Base-by-base conservation (phyloP, 148 eudicot species). In the Chenopodium formosanum region DNA sequence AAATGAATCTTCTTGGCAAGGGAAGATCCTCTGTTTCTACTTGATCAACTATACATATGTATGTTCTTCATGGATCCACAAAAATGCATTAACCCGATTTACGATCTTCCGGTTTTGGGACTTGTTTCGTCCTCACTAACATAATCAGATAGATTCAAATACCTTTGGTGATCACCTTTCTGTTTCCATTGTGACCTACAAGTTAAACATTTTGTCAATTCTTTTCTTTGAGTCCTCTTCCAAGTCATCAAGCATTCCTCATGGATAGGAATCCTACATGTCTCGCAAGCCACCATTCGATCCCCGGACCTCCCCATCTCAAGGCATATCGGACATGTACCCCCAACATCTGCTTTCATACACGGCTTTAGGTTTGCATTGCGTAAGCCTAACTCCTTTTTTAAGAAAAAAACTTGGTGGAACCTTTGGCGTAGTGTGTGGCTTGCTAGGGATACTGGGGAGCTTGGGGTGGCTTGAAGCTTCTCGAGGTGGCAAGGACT, bases 241-340 rank as follows among this genome's bases (percentile, higher is more conserved):
- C 97, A 95, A 13, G 89, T 81, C 90, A 87, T 60, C 79, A 95
- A 87, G 47, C 98, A 95, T 68, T 89, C 91, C 77, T 94, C 93
- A 50, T 94, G 98, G 9, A 94, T 83, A 16, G 86, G 87, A 63
- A 91, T 93, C 83, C 87, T 86, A 68, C 98, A 95, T 0, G 92
- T 92, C 53, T 88, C 83, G 67, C 98, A 95, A 0, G 91, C 90
- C 81, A 93, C 90, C 80, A 92, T 56, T 67, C 83, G 89, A 31
- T 91, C 91, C 48, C 82, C 81, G 4, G 76, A 53, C 29, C 53
- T 65, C 2, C 82, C 83, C 91, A 93, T 96, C 67, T 91, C 97
- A 37, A 93, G 86, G 69, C 98, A 95, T 40, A 95, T 89, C 3
- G 98, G 97, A 70, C 98, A 95, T 1, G 56, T 77, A 1, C 86